Conservation (phyloP, 1,139 yeast genomes). For the Candida gigantensis region DNA sequence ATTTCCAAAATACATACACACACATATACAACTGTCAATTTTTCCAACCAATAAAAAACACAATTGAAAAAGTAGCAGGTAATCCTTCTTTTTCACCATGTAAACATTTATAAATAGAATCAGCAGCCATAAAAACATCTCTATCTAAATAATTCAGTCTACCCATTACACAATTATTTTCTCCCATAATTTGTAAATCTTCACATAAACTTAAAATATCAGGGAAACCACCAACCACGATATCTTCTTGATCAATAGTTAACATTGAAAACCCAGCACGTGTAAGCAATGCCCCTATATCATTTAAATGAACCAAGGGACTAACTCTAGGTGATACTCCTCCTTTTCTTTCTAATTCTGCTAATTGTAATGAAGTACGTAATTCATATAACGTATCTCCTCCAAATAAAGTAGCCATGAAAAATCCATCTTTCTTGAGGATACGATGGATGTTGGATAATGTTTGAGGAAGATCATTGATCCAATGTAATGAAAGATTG, state of each 20-base stretch:
- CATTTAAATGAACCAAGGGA: constrained; percentile 78
- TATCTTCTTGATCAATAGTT: constrained; percentile 84
- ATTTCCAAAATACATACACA: too few species aligned
- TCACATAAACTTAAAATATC: constrained; percentile 65
- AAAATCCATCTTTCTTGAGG: constrained; percentile 78
- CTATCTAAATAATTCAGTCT: constrained; percentile 57
- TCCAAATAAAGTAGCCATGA: constrained; percentile 81
- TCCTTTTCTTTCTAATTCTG: constrained; percentile 77
- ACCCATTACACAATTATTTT: constrained; percentile 67
- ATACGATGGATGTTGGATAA: constrained; percentile 59
- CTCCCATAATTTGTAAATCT: constrained; percentile 84
- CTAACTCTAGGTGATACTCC: constrained; percentile 81
- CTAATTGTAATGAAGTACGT: constrained; percentile 76
- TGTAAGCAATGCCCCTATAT: constrained; percentile 71
- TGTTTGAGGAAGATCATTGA: constrained; percentile 73
- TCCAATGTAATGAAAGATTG: constrained; percentile 80
- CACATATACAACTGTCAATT: constrained; percentile 34
- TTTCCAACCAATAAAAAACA: constrained; percentile 91
- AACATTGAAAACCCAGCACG: constrained; percentile 77
- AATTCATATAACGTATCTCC: constrained; percentile 83
- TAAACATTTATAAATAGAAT: constrained; percentile 68
- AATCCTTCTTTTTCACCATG: constrained; percentile 64
- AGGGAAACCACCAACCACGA: constrained; percentile 78
- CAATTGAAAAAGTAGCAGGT: constrained; percentile 70
- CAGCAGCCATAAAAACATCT: constrained; percentile 72